Evolutionary conservation across 768 basidiomycete genomes (phyloP).

Genomic region (Boletus rubescentipes): DNA sequence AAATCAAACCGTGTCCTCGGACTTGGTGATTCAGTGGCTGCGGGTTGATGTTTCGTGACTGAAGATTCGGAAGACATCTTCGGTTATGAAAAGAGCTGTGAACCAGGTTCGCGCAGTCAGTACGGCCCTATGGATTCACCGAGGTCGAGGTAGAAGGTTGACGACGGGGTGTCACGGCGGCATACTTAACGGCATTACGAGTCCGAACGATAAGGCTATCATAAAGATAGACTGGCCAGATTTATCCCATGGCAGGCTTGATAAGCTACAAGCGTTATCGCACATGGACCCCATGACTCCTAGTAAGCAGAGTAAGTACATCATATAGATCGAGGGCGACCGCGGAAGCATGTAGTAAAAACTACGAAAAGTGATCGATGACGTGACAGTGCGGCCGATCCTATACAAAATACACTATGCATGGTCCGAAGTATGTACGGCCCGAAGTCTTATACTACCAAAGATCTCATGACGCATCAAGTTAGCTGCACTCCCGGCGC

Average conservation of each 20-base stretch:
- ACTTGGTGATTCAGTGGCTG: slow-evolving; percentile 9
- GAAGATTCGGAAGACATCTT: slow-evolving; percentile 18
- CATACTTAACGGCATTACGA: too few relatives aligned
- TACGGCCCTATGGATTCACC: neutral
- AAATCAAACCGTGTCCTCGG: slow-evolving; percentile 3
- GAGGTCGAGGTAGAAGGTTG: neutral
- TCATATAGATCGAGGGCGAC: too few relatives aligned
- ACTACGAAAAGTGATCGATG: too few relatives aligned
- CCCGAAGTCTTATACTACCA: too few relatives aligned
- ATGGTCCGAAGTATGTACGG: too few relatives aligned
- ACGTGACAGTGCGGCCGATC: too few relatives aligned
- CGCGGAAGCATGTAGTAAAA: too few relatives aligned
- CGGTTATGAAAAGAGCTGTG: neutral
- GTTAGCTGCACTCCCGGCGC: too few relatives aligned
- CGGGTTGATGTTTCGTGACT: slow-evolving; percentile 18
- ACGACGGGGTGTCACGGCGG: neutral
- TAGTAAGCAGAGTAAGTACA: too few relatives aligned
- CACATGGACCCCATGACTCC: neutral
- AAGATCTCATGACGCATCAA: too few relatives aligned
- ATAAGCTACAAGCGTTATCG: neutral
- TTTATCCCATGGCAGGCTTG: neutral
- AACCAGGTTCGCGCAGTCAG: neutral
- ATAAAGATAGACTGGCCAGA: neutral
- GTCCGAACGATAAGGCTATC: neutral
- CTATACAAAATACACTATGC: too few relatives aligned